phyloP scores from a whole-genome alignment of 2,329 filamentous ascomycete species.

The Microsporum audouinii region DNA sequence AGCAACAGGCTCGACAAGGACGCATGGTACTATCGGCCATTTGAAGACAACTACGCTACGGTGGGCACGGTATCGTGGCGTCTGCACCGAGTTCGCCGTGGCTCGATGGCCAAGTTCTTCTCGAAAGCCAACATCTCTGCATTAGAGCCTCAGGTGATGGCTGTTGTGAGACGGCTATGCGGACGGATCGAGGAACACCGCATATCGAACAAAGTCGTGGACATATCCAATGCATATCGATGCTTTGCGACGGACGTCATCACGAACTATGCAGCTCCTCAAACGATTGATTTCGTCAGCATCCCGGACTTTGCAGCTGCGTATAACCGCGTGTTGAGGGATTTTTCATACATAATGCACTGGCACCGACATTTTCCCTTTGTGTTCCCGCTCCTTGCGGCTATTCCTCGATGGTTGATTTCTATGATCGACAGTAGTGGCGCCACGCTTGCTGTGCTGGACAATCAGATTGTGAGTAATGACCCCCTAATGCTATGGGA shows the following conservation, averaged over 20 bases:
- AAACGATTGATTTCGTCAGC: constrained; percentile 13
- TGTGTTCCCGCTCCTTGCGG: constrained; percentile 16
- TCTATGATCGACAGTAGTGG: constrained; percentile 10
- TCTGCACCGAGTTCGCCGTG: constrained; percentile 19
- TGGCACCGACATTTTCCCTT: constrained; percentile 15
- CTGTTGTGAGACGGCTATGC: not conserved
- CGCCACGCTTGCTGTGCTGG: not conserved
- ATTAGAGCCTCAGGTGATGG: constrained; percentile 10
- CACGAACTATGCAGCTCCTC: constrained; percentile 17
- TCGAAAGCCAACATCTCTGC: constrained; percentile 15
- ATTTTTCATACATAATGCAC: constrained; percentile 4
- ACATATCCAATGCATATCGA: not conserved
- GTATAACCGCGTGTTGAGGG: not conserved
- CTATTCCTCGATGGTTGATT: constrained; percentile 18
- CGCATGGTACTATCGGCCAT: not conserved
- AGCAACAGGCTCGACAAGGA: not conserved
- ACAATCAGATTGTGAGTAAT: not conserved
- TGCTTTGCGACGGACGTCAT: constrained; percentile 16
- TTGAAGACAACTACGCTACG: not conserved
- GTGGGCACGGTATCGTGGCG: constrained; percentile 18
- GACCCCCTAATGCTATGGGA: not conserved
- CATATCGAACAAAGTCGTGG: not conserved
- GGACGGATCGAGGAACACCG: not conserved
- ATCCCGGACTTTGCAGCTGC: not conserved
- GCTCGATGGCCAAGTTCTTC: constrained; percentile 22